Evolutionary conservation across 176 grass and related monocot species (phyloP), one percentile per base, ranked within the genome.

Genomic region (Chrysopogon serrulatus): DNA sequence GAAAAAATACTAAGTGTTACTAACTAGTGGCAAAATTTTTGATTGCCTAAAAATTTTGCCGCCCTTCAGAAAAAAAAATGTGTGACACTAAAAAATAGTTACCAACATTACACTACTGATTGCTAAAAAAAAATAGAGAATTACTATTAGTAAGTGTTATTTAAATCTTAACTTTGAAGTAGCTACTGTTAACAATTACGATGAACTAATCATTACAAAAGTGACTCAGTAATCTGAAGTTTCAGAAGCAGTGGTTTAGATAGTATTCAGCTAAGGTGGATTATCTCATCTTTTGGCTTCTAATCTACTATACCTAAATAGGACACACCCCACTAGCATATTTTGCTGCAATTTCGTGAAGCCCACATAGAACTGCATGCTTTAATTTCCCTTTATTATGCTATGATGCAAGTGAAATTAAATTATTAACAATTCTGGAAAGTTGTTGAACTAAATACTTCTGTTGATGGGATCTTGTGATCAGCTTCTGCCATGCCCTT

Each of bases 401-500:
- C n/a, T n/a, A n/a, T 8, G 16, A 69, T 32, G 36, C 43, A 83
- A 41, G 8, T 78, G 5, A 83, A 44, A 88, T 16, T 4, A 53
- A 23, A 34, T 26, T 41, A 34, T 10, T 21, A 4, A 5, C 86
- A 36, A 41, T 54, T 71, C 21, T 2, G 13, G 6, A 0, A 5
- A 15, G 43, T 70, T 65, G 33, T 79, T 14, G 17, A 88, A 88
- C 62, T 65, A 67, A 83, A 53, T 86, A 96, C 94, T 89, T 96
- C 91, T 39, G 80, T 78, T 18, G 83, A 76, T 19, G 81, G 60
- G 72, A 96, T 93, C 76, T 84, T 96, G 57, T 91, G 80, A 54
- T 96, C 91, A 51, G 91, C 94, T 89, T 93, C 80, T 44, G 88
- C 72, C 94, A 96, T 93, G 74, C 91, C 94, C 67, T 86, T 81